Evolutionary conservation across 2,329 filamentous ascomycete genomes (phyloP), one percentile per base, ranked within the genome.

Genomic region (Trichoderma endophyticum): DNA sequence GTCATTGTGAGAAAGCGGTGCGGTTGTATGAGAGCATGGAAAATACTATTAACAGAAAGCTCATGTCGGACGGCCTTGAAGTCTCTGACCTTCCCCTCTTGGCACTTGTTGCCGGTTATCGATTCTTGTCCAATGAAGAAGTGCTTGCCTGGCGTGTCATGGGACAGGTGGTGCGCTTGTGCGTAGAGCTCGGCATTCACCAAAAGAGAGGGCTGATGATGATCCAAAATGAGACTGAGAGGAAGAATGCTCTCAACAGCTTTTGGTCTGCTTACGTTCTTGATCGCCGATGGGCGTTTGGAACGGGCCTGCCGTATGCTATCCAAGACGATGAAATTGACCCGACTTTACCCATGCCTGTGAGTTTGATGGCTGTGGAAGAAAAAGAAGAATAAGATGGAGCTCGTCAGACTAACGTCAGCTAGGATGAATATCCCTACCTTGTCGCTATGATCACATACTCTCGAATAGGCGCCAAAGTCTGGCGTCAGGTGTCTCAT

Each of bases 241-340:
- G 93, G 63, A 85, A 86, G 64, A 86, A 89, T 65, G 90, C 92
- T 0, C 86, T 93, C 32, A 89, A 91, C 64, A 88, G 93, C 15
- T 97, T 97, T 80, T 98, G 93, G 95, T 90, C 92, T 1, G 90
- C 94, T 21, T 97, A 96, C 78, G 91, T 94, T 4, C 84, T 97
- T 51, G 95, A 97, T 79, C 87, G 94, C 51, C 87, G 94, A 65
- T 97, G 94, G 94, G 94, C 92, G 74, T 93, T 97, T 76, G 93
- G 92, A n/a, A 95, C 93, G 0, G 94, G 94, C 0, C 87, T 97
- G 80, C 94, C 94, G 0, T 97, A 94, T 82, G 91, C 93, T 3
- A 85, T 97, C 43, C 92, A 95, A 75, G 94, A 97, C 77, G 88
- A 92, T 18, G 94, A 97, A 78, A 93, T 97, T 73, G 94, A 97